These are phyloP conservation scores for Vigna trinervia DNA, from an alignment of 306 rosid species.

Conservation along the genomic window DNA sequence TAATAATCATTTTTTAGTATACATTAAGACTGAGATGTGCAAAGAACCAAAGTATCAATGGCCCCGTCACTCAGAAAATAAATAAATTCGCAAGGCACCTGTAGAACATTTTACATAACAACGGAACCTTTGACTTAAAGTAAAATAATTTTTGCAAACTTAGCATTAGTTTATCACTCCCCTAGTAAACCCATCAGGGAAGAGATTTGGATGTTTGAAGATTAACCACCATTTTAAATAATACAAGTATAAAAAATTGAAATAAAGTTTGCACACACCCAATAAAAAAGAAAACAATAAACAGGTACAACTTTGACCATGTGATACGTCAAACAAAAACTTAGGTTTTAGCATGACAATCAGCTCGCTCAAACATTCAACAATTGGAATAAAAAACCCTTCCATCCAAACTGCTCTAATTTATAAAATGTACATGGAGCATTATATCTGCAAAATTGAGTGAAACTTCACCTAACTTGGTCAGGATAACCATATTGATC, in stretches of 20 bases:
- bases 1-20: constrained; percentile 28
- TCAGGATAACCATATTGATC: constrained; percentile 10
- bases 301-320: constrained; percentile 20
- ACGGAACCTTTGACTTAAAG: constrained; percentile 2
- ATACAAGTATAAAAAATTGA: not conserved
- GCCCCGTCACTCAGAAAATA: constrained; percentile 20
- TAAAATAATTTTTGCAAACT: constrained; percentile 13
- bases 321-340: not conserved
- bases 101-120: constrained; percentile 4
- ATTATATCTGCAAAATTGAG: not conserved
- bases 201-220: not conserved
- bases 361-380: constrained; percentile 6
- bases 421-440: not conserved
- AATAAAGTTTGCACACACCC: not conserved
- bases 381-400: constrained; percentile 4
- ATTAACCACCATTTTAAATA: constrained; percentile 4
- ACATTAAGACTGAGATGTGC: constrained; percentile 3
- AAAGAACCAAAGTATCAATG: constrained; percentile 11
- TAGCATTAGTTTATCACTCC: not conserved
- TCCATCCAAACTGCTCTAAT: constrained; percentile 4
- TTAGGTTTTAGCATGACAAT: constrained; percentile 1
- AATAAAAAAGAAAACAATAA: constrained; percentile 1
- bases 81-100: constrained; percentile 19
- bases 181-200: constrained; percentile 11
- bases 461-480: constrained; percentile 18